Evolutionary conservation across 2,329 filamentous ascomycete genomes (phyloP).

Genomic region (Teratosphaeria gauchensis): DNA sequence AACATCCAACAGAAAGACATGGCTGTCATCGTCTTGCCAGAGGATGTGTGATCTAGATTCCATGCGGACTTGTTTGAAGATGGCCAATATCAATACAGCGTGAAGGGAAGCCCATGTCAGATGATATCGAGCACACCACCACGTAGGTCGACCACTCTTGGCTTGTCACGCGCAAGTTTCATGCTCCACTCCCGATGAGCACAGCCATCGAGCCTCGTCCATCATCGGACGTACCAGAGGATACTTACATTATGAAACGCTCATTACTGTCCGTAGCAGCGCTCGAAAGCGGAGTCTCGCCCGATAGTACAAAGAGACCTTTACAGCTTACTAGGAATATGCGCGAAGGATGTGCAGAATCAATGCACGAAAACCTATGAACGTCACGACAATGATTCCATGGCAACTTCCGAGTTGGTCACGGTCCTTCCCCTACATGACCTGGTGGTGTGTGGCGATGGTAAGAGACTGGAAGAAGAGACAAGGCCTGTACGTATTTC

Average conservation of each 20-base stretch:
- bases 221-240: not conserved
- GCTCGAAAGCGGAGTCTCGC: not conserved
- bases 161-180: not conserved
- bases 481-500: not conserved
- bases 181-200: too few relatives aligned
- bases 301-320: too few relatives aligned
- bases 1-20: conserved; percentile 56
- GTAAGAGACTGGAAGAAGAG: not conserved
- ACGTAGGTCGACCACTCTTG: not conserved
- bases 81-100: not conserved
- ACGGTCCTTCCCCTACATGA: not conserved
- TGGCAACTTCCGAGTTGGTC: not conserved
- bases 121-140: not conserved
- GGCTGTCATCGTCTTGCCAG: conserved; percentile 42
- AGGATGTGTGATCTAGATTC: conserved; percentile 31
- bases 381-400: too few relatives aligned
- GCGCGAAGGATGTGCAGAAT: not conserved
- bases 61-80: not conserved
- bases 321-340: not conserved
- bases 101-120: not conserved
- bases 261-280: not conserved
- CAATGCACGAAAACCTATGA: too few relatives aligned
- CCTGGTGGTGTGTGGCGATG: not conserved
- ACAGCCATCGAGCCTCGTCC: too few relatives aligned
- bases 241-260: not conserved